Conservation (phyloP, 345 rosid species). For the Euphorbia tirucalli region DNA sequence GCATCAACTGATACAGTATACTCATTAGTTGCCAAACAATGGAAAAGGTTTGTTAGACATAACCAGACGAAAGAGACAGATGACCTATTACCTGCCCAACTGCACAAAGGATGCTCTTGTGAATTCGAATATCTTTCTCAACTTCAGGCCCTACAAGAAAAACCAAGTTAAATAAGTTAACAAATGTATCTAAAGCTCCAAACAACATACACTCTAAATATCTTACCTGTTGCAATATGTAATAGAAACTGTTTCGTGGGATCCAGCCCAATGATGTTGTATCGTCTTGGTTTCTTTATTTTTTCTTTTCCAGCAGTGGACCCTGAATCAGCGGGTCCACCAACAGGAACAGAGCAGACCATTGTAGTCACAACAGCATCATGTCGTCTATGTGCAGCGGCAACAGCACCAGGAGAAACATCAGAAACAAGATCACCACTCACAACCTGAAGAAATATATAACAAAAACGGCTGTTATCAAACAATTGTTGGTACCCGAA, state of each 20-base stretch:
- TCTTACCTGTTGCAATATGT: conserved; percentile 73
- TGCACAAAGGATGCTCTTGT: conserved; percentile 70
- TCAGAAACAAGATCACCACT: conserved; percentile 99
- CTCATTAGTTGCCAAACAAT: conserved; percentile 8
- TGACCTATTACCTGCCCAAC: conserved; percentile 68
- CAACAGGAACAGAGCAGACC: conserved; percentile 83
- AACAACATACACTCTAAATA: neutral
- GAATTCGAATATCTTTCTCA: conserved; percentile 74
- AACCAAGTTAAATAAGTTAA: conserved; percentile 20
- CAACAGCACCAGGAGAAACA: conserved; percentile 88
- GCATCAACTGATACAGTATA: neutral
- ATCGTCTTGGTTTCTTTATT: conserved; percentile 75
- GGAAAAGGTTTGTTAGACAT: neutral
- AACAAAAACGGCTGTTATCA: conserved; percentile 12
- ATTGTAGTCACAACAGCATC: conserved; percentile 82
- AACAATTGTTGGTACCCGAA: conserved; percentile 8
- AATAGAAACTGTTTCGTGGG: conserved; percentile 68
- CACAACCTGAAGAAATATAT: conserved; percentile 57
- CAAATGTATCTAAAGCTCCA: conserved; percentile 1
- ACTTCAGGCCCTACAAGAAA: conserved; percentile 59
- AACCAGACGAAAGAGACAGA: conserved; percentile 10
- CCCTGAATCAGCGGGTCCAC: conserved; percentile 75
- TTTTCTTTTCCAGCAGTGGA: conserved; percentile 79
- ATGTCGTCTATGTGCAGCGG: conserved; percentile 89
- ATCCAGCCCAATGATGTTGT: conserved; percentile 80